Base-by-base conservation (phyloP, 768 basidiomycete genomes). In the Leccinum sublutescens region DNA sequence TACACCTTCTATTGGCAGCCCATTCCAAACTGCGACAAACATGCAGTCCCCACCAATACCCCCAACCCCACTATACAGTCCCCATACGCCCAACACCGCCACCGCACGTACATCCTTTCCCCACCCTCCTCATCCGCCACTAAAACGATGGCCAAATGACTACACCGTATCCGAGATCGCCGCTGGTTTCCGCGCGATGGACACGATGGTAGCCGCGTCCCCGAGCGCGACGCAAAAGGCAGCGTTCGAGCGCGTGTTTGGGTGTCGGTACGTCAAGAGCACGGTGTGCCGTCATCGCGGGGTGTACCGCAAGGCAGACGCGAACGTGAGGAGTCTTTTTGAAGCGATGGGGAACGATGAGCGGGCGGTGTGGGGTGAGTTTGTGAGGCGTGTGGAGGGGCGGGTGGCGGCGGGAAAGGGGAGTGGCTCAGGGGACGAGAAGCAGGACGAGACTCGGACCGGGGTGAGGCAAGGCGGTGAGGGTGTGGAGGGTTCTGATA, bases 71-170 rank as follows among this genome's bases (percentile, higher is more conserved):
- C 57, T 69, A 40, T 71, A 69, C 56, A 51, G 60, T 50, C 66
- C 65, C 38, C 62, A 64, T 64, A 64, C 67, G 49, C 66, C 59
- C 58, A 62, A 47, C 61, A 63, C 62, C 54, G 59, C 70, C 64
- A 51, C 62, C 6, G 47, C 10, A 52, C 63, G 68, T 3, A 55
- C 65, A 12, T 64, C 76, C 25, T 77, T 80, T 50, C 78, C 84
- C 2, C 80, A 82, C 55, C 82, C 83, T 63, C 79, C 85, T 0
- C 85, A 85, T 62, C 84, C 85, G 2, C 85, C 85, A 2, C 75
- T 86, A 29, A 88, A 88, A 67, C 82, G 86, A 14, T 89, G 88
- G 88, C 88, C 88, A 36, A 88, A 88, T 66, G 88, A 89, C 72
- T 88, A 86, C 68, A 85, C 84, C 9, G 87, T 89, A 21, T 79